Conservation (phyloP, 306 rosid genomes). For the Alnus glutinosa region DNA sequence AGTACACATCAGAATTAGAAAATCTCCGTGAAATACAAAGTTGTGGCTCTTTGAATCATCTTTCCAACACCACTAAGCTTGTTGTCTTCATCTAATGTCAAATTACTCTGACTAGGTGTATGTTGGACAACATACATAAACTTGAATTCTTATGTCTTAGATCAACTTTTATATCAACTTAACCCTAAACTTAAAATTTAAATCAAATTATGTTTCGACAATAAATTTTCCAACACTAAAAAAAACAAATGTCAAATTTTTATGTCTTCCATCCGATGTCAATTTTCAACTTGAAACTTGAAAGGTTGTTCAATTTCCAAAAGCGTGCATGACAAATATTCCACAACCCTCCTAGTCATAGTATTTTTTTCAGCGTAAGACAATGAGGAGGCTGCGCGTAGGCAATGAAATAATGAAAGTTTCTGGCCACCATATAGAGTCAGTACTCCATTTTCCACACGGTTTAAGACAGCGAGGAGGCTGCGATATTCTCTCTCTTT, state of each 20-base stretch:
- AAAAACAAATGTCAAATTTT: background rate
- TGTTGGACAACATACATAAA: too few species aligned
- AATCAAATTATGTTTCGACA: too few species aligned
- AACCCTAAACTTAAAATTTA: too few species aligned
- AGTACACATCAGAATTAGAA: too few species aligned
- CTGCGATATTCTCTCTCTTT: background rate
- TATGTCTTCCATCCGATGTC: background rate
- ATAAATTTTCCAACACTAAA: too few species aligned
- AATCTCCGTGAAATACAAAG: too few species aligned
- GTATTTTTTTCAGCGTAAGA: slow-evolving; percentile 10
- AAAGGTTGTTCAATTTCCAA: slow-evolving; percentile 2
- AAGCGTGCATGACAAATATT: background rate
- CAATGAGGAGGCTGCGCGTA: slow-evolving; percentile 18
- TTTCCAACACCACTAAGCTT: too few species aligned
- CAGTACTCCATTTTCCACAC: background rate
- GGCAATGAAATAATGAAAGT: background rate
- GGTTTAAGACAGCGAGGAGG: background rate
- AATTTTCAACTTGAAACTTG: slow-evolving; percentile 4
- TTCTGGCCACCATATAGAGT: background rate
- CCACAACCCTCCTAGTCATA: background rate
- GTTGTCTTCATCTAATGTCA: too few species aligned
- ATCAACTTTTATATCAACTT: too few species aligned
- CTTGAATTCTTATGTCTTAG: too few species aligned
- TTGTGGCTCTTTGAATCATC: too few species aligned
- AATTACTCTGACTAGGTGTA: too few species aligned